These are phyloP conservation scores for Cryphonectria radicalis DNA, from an alignment of 2,329 filamentous ascomycete species.

Conservation along the genomic window DNA sequence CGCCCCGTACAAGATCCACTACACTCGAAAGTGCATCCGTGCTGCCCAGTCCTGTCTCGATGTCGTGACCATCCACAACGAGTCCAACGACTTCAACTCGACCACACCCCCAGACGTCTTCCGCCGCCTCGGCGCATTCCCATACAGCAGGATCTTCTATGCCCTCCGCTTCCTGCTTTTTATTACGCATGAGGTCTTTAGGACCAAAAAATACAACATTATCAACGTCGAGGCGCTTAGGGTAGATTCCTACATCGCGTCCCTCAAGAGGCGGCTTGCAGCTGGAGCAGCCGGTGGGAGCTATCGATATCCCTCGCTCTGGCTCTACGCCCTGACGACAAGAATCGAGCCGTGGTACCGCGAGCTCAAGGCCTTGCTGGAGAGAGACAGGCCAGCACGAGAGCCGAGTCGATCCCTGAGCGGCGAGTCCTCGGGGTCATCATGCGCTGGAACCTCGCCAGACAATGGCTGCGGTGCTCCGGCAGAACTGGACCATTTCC, in stretches of 20 bases:
- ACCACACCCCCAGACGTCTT: constrained; percentile 13
- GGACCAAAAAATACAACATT: constrained; percentile 18
- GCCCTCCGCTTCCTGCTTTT: constrained; percentile 24
- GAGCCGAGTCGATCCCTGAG: background rate
- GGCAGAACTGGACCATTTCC: background rate
- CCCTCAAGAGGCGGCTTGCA: constrained; percentile 11
- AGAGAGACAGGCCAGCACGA: constrained; percentile 12
- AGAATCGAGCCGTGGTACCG: constrained; percentile 25
- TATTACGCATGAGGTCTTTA: constrained; percentile 22
- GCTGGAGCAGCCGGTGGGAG: constrained; percentile 8
- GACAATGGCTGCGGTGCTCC: background rate
- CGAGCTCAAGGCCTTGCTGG: constrained; percentile 13
- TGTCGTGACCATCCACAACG: constrained; percentile 5
- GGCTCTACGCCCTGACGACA: constrained; percentile 24
- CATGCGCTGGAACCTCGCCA: background rate
- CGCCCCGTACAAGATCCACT: constrained; percentile 24
- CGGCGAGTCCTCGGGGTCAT: background rate
- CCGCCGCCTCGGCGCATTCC: constrained; percentile 19
- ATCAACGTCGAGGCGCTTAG: constrained; percentile 19
- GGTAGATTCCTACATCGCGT: constrained; percentile 19
- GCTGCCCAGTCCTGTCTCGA: constrained; percentile 24
- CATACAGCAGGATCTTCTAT: constrained; percentile 24
- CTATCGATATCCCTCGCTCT: constrained; percentile 25
- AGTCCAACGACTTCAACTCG: constrained; percentile 10
- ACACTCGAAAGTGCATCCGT: constrained; percentile 23